Base-by-base conservation (phyloP, 345 rosid species). In the Acer negundo region DNA sequence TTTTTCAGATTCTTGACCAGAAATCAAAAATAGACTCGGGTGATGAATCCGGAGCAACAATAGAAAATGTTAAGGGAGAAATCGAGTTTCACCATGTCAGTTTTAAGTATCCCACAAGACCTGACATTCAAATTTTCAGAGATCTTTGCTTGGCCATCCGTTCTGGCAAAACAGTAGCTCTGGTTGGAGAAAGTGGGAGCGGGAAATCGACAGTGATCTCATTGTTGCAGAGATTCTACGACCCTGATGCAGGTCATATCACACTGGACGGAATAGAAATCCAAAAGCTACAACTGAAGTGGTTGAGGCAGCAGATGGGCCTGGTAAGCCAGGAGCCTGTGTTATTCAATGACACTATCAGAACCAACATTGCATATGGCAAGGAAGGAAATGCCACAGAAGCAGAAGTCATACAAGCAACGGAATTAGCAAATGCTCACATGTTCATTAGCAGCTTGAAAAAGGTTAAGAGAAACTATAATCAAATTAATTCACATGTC, bases 121-220 rank as follows among this genome's bases (percentile, higher is more conserved):
- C 97, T 22, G 91, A 86, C 75, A 73, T 87, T 82, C 94, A 88
- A 15, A 84, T 90, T 78, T 85, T 93, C 40, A 79, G 77, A 7
- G 93, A 93, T 73, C 86, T 92, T 61, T 80, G 88, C 75, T 87
- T 93, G 84, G 59, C 75, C 20, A 87, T 93, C 65, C 88, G 69
- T 26, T 85, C 91, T 13, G 90, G 97, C 70, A 85, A 93, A 95
- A 88, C 88, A 2, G 88, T 90, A 73, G 97, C 94, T 65, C 73
- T 91, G 65, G 94, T 93, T 6, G 97, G 97, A 69, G 97, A 91
- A 79, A 91, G 96, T 28, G 97, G 96, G 4, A 81, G 92, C 0
- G 97, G 97, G 12, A 93, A 93, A 80, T 93, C 96, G 0, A 91
- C 96, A 0, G 88, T 89, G 51, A 84, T 93, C 26, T 75, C 91